Evolutionary conservation across 2,329 filamentous ascomycete genomes (phyloP).

Genomic region (Leptographium wingfieldii): DNA sequence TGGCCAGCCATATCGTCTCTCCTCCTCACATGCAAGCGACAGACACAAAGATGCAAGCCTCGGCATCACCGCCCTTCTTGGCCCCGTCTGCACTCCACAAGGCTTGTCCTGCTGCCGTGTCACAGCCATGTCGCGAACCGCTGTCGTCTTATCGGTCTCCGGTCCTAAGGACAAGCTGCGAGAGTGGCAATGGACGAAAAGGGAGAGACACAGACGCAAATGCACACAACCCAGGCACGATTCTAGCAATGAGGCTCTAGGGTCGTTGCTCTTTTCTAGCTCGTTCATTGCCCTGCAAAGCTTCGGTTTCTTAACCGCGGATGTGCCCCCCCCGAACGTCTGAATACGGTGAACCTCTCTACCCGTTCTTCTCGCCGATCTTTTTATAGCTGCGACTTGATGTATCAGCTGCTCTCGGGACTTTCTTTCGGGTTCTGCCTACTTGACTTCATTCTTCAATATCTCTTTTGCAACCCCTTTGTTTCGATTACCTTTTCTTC

Average conservation of each 20-base stretch:
- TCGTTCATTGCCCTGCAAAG: background rate
- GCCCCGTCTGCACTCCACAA: background rate
- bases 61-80: background rate
- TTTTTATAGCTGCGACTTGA: too few species aligned
- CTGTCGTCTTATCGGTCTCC: background rate
- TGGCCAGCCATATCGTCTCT: background rate
- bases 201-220: background rate
- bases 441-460: too few species aligned
- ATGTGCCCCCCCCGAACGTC: background rate
- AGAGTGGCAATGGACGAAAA: background rate
- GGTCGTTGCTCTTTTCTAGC: background rate
- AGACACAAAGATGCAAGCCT: background rate
- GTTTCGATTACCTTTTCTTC: too few species aligned
- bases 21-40: too few species aligned
- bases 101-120: conserved; percentile 5
- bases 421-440: too few species aligned
- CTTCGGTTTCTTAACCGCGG: conserved; percentile 1
- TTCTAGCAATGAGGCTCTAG: too few species aligned
- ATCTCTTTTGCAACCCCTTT: too few species aligned
- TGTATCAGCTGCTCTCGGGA: too few species aligned
- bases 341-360: background rate
- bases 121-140: conserved; percentile 10
- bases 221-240: background rate
- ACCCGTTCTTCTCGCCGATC: background rate
- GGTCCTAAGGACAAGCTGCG: background rate